A percentile compares a stretch with the other conserved stretches of the same genome.
These are phyloP conservation scores for Alternaria solani DNA, from an alignment of 2,329 filamentous ascomycete genomes.

Conservation along the genomic window DNA sequence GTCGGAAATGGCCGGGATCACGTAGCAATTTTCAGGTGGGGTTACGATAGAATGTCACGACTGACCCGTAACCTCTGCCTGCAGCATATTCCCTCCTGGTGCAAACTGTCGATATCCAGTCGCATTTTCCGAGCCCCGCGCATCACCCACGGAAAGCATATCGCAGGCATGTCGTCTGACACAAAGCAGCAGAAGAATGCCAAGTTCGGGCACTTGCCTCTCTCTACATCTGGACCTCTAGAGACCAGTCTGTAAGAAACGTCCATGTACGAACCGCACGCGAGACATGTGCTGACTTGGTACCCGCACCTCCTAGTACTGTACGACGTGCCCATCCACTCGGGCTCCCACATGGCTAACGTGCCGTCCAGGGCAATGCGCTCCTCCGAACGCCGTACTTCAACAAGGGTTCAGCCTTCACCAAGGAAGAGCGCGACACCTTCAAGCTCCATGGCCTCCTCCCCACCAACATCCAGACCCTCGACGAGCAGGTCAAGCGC, in stretches of 20 bases:
- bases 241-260: slow-evolving; percentile 42
- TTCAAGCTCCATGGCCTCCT: slow-evolving; percentile 79
- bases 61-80: neutral
- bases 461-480: slow-evolving; percentile 73
- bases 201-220: slow-evolving; percentile 50
- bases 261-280: too few relatives aligned
- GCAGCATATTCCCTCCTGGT: neutral
- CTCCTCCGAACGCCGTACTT: slow-evolving; percentile 72
- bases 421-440: slow-evolving; percentile 69
- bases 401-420: slow-evolving; percentile 86
- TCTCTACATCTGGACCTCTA: slow-evolving; percentile 54
- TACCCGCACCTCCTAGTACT: slow-evolving; percentile 20
- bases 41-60: neutral
- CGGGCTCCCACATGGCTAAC: neutral
- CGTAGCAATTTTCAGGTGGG: neutral
- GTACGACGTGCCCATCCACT: slow-evolving; percentile 23
- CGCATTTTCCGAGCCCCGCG: neutral
- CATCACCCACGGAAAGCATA: neutral
- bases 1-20: neutral
- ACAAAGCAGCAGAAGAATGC: slow-evolving; percentile 34
- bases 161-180: slow-evolving; percentile 21
- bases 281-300: too few relatives aligned
- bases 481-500: slow-evolving; percentile 78
- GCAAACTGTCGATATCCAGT: neutral
- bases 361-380: slow-evolving; percentile 48